Evolutionary conservation across 768 basidiomycete genomes (phyloP).

Genomic region (Rhizopogon sp.): DNA sequence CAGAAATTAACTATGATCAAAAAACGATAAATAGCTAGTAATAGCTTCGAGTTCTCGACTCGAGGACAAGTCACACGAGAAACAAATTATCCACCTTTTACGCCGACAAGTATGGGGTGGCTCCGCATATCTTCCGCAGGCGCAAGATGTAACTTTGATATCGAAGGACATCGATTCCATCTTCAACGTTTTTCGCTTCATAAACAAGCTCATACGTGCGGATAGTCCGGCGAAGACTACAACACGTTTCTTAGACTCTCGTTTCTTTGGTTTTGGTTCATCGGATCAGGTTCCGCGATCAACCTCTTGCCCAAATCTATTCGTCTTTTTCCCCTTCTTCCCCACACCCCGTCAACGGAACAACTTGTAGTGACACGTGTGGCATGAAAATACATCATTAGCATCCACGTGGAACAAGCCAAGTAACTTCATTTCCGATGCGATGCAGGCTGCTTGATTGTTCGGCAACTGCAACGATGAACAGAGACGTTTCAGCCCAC

Average conservation of each 20-base stretch:
- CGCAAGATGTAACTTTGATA: neutral
- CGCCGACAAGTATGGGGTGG: constrained; percentile 5
- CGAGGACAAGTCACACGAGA: neutral
- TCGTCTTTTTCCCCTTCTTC: constrained; percentile 7
- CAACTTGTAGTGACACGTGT: constrained; percentile 6
- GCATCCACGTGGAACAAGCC: constrained; percentile 5
- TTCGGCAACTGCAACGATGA: neutral
- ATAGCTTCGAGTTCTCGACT: no score
- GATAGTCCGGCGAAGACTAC: constrained; percentile 5
- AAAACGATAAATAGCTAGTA: neutral
- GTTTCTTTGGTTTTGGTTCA: constrained; percentile 5
- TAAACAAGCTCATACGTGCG: neutral
- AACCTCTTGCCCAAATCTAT: neutral
- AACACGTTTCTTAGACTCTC: constrained; percentile 5
- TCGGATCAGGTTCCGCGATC: constrained; percentile 19
- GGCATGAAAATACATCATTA: neutral
- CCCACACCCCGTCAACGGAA: constrained; percentile 15
- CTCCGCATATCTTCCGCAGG: neutral
- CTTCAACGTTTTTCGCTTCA: neutral
- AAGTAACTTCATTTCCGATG: neutral
- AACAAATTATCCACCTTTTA: constrained; percentile 1
- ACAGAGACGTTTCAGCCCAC: constrained; percentile 10
- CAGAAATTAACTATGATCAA: neutral
- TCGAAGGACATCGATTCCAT: no score
- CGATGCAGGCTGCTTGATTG: neutral